Evolutionary conservation across 163 green algal genomes (phyloP), one percentile per base, ranked within the genome.

Genomic region (Coccomyxa subellipsoidea): DNA sequence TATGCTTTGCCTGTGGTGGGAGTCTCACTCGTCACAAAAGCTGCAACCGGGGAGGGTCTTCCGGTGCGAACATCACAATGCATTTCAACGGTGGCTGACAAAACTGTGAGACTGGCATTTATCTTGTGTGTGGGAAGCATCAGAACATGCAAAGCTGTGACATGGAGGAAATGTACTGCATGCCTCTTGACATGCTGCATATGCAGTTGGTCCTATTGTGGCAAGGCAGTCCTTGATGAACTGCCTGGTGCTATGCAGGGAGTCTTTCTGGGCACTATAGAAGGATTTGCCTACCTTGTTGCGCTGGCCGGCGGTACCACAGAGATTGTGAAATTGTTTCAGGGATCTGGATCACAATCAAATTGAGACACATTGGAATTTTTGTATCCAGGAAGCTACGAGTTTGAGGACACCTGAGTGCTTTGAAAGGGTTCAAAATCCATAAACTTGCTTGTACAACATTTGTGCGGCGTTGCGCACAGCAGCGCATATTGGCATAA

Each of bases 201-300:
- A n/a, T n/a, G n/a, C n/a, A n/a, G n/a, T n/a, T n/a, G n/a, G n/a
- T n/a, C n/a, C n/a, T n/a, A n/a, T 79, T n/a, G 72, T 32, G 12
- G 47, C 10, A 54, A 27, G 31, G 32, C 10, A 75, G 66, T 34
- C 7, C 25, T 7, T 40, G 8, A 23, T 79, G 72, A 38, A 21
- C 7, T 21, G 7, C 7, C 7, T 23, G 40, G 72, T 39, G 75
- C 75, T 36, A n/a, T 85, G 76, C 78, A 84, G 69, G 84, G 84
- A 2, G 31, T 54, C 0, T 77, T 79, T 7, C 69, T 89, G 47
- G 85, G 82, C 23, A 76, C 73, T 27, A 8, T 89, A 18, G 85
- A 89, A 59, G 82, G 85, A 12, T 12, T 86, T n/a, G 59, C 84
- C 0, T 83, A 81, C 25, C 79, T 89, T 66, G n/a, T 54, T 34